Evolutionary conservation across 768 basidiomycete genomes (phyloP).

Genomic region (Agrocybe pediades): DNA sequence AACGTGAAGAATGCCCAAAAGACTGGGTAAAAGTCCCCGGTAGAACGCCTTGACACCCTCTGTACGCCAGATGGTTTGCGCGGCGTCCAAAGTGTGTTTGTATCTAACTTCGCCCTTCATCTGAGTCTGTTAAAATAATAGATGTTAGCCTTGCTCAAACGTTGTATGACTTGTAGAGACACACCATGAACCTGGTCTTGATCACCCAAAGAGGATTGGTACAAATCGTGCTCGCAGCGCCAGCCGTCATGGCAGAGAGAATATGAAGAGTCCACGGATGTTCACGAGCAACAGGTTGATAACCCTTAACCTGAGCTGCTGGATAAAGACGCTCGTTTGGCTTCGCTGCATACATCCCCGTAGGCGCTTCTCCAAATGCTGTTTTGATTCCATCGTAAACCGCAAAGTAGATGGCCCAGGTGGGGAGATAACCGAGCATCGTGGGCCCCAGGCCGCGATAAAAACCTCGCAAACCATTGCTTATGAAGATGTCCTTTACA

Average conservation of each 20-base stretch:
- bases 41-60: slow-evolving; percentile 93
- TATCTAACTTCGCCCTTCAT: slow-evolving; percentile 77
- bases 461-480: slow-evolving; percentile 84
- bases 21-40: slow-evolving; percentile 88
- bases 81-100: slow-evolving; percentile 88
- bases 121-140: slow-evolving; percentile 66
- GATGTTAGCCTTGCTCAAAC: slow-evolving; percentile 2
- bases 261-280: slow-evolving; percentile 90
- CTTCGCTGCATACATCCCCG: slow-evolving; percentile 29
- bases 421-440: slow-evolving; percentile 94
- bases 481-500: slow-evolving; percentile 43
- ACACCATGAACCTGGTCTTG: slow-evolving; percentile 98
- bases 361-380: slow-evolving; percentile 68
- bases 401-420: slow-evolving; percentile 99
- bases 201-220: slow-evolving; percentile 99
- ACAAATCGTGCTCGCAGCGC: slow-evolving; percentile 88
- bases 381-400: slow-evolving; percentile 97
- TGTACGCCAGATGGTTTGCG: slow-evolving; percentile 82
- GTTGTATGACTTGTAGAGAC: slow-evolving; percentile 8
- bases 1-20: slow-evolving; percentile 92
- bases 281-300: slow-evolving; percentile 78
- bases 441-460: slow-evolving; percentile 99
- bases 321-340: slow-evolving; percentile 63
- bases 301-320: slow-evolving; percentile 83
- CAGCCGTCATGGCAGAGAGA: slow-evolving; percentile 93